Base-by-base conservation (phyloP, 139 green algal genomes). In the Tetraselmis chui region DNA sequence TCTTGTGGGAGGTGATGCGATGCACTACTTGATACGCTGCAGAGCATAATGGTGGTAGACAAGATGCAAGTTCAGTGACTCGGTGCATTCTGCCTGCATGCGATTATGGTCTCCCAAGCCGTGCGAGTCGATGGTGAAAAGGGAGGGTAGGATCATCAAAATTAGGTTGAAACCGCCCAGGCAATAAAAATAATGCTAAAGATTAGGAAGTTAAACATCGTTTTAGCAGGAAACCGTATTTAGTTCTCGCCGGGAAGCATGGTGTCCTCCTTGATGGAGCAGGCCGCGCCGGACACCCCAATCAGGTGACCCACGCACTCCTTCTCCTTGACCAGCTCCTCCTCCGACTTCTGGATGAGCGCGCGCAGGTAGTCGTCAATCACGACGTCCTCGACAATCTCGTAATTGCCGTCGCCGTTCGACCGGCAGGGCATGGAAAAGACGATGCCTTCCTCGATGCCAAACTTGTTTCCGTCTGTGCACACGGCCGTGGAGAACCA, bases 391-490 rank as follows among this genome's bases (percentile, higher is more conserved):
- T 92, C 83, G 85, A 92, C 91, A 30, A 97, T 82, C 86, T 97
- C 93, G 83, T 97, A 98, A 87, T 94, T 82, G 28, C 95, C 95
- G 84, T 98, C 93, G 31, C 94, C 92, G 58, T 89, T 90, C 28
- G 88, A 96, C 82, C 89, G 87, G 89, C 87, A 94, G 77, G 95
- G 95, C 91, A 98, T 94, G 77, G 87, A 94, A 92, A 94, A 98
- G 79, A 96, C 88, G 74, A 98, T 83, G 32, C 93, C 92, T 77
- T 98, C 94, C 45, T 83, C 76, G 59, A 97, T 89, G 80, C 94
- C 94, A 86, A 98, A 98, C 26, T 92, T 92, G 91, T 98, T 98
- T 85, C 95, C 94, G 77, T 96, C 92, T 0, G 90, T 93, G 89
- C 79, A 88, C 1, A 98, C 92, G 26, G 84, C 94, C 0, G 86